Conservation (phyloP, 1,139 yeast genomes). For the Diutina ranongensis region DNA sequence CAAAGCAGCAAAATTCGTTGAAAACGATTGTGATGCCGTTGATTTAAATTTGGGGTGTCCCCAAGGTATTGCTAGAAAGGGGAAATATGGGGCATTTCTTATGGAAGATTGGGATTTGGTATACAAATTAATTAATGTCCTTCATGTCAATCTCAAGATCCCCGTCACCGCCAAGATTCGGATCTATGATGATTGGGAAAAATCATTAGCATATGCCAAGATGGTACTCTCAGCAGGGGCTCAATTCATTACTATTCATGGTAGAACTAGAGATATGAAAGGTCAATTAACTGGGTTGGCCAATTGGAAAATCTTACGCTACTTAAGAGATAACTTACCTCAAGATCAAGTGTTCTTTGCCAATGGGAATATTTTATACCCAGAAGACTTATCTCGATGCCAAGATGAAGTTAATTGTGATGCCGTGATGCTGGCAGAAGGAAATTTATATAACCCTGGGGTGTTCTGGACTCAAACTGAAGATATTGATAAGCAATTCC, state of each 20-base stretch:
- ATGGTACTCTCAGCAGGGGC: slow-evolving; percentile 95
- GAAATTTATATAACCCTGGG: slow-evolving; percentile 88
- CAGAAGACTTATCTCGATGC: slow-evolving; percentile 68
- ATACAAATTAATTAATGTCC: slow-evolving; percentile 51
- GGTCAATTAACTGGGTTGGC: slow-evolving; percentile 95
- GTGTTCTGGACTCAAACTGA: slow-evolving; percentile 52
- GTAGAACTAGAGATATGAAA: slow-evolving; percentile 93
- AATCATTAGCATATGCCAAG: slow-evolving; percentile 76
- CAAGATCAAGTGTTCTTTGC: slow-evolving; percentile 80
- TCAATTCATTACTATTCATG: slow-evolving; percentile 88
- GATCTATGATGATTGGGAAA: slow-evolving; percentile 75
- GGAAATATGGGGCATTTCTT: slow-evolving; percentile 88
- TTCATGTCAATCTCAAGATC: slow-evolving; percentile 62
- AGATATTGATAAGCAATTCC: slow-evolving; percentile 58
- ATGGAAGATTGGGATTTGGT: slow-evolving; percentile 97
- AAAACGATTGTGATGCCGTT: slow-evolving; percentile 85
- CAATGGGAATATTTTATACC: slow-evolving; percentile 84
- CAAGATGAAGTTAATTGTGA: slow-evolving; percentile 55
- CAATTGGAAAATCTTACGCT: slow-evolving; percentile 74
- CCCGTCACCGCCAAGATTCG: slow-evolving; percentile 97
- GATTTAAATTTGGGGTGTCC: slow-evolving; percentile 96
- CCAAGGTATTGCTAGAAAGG: slow-evolving; percentile 92
- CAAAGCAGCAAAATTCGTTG: slow-evolving; percentile 72
- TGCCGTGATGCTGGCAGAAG: slow-evolving; percentile 97
- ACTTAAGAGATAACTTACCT: slow-evolving; percentile 71